Percentiles rank a stretch among this genome's conserved stretches.
Evolutionary conservation across 768 basidiomycete species (phyloP).

Genomic region (Galerina sulciceps): DNA sequence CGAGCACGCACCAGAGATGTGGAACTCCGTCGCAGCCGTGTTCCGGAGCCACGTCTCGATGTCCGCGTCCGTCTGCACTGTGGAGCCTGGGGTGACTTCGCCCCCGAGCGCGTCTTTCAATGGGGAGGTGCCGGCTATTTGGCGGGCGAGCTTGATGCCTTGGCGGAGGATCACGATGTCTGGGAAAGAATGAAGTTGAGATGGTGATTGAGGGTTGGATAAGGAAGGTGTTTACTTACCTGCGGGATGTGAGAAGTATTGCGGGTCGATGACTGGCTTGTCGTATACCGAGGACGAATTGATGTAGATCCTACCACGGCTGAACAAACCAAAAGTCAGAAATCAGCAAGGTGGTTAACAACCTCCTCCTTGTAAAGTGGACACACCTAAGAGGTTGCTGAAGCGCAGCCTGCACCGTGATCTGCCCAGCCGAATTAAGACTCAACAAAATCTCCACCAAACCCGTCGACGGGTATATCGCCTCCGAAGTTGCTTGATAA

Average conservation of each 20-base stretch:
- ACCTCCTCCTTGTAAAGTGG: not conserved
- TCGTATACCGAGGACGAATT: conserved; percentile 64
- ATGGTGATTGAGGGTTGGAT: not conserved
- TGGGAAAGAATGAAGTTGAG: conserved; percentile 9
- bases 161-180: conserved; percentile 56
- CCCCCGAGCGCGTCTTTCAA: conserved; percentile 41
- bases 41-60: conserved; percentile 56
- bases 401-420: conserved; percentile 66
- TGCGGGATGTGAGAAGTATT: conserved; percentile 61
- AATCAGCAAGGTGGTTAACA: too few relatives aligned
- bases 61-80: conserved; percentile 55
- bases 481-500: conserved; percentile 47
- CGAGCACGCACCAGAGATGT: conserved; percentile 44
- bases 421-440: conserved; percentile 36
- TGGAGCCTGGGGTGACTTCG: conserved; percentile 29
- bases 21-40: conserved; percentile 56
- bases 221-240: conserved; percentile 31
- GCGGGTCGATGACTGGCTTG: conserved; percentile 64
- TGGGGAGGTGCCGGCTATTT: conserved; percentile 54
- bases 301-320: conserved; percentile 48
- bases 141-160: conserved; percentile 66
- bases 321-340: not conserved
- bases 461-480: conserved; percentile 46
- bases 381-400: conserved; percentile 63
- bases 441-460: conserved; percentile 61